Conservation (phyloP, 2,329 filamentous ascomycete species). For the Stemphylium lycopersici region DNA sequence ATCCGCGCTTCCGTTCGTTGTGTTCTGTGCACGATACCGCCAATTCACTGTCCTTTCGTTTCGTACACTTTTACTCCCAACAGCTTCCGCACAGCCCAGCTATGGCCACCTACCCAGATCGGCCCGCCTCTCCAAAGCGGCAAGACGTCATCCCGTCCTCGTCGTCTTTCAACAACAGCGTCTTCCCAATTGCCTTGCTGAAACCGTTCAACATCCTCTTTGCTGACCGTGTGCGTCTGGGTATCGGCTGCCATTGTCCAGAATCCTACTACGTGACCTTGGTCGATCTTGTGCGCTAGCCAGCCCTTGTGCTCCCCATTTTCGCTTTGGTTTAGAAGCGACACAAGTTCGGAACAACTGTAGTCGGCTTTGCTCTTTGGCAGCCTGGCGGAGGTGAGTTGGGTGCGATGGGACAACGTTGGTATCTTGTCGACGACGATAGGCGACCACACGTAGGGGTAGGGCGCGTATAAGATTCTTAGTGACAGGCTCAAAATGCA, state of each 20-base stretch:
- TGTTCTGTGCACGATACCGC: not conserved
- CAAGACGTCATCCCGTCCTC: conserved; percentile 21
- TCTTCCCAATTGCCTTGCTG: conserved; percentile 32
- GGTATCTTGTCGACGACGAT: conserved; percentile 29
- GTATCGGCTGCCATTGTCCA: conserved; percentile 29
- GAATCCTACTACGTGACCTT: conserved; percentile 30
- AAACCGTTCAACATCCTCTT: conserved; percentile 27
- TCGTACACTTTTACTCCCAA: conserved; percentile 28
- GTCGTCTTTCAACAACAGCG: conserved; percentile 17
- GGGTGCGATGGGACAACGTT: conserved; percentile 21
- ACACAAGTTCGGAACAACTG: conserved; percentile 26
- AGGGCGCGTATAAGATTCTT: conserved; percentile 25
- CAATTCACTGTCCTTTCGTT: conserved; percentile 11
- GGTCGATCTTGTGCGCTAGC: conserved; percentile 24
- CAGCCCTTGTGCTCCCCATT: conserved; percentile 16
- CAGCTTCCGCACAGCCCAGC: conserved; percentile 28
- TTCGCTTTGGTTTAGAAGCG: not conserved
- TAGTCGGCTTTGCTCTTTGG: conserved; percentile 17
- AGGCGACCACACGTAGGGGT: conserved; percentile 20
- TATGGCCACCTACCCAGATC: conserved; percentile 26
- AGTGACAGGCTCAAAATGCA: conserved; percentile 26
- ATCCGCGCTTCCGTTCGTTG: not conserved
- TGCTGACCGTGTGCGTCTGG: conserved; percentile 24
- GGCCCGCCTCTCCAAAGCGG: conserved; percentile 34
- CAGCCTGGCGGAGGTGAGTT: conserved; percentile 17